phyloP scores from a whole-genome alignment of 2,329 filamentous ascomycete species.

The Epichloe gansuensis region DNA sequence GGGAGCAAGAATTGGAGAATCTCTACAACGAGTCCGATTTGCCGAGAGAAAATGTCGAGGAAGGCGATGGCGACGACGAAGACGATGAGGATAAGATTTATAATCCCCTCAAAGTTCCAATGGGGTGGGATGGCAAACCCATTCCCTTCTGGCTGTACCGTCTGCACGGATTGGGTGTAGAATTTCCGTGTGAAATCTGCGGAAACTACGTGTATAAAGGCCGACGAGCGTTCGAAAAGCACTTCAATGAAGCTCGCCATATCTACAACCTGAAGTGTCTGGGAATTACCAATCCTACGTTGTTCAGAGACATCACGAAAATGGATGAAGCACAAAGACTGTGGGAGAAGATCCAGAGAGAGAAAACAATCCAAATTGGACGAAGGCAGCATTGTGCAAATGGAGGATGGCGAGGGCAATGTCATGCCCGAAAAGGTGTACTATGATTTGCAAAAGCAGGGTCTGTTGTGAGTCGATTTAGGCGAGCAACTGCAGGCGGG shows the following conservation, averaged over 20 bases:
- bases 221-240: constrained; percentile 89
- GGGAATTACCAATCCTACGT: constrained; percentile 78
- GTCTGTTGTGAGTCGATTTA: constrained; percentile 47
- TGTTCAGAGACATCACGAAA: constrained; percentile 87
- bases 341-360: constrained; percentile 86
- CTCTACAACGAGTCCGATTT: constrained; percentile 43
- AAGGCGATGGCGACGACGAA: constrained; percentile 56
- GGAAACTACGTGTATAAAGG: constrained; percentile 99
- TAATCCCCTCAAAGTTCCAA: constrained; percentile 88
- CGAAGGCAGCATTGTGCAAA: constrained; percentile 82
- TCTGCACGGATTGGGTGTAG: constrained; percentile 84
- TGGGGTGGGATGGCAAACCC: constrained; percentile 97
- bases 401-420: constrained; percentile 96
- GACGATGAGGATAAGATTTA: constrained; percentile 83
- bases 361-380: constrained; percentile 66
- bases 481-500: not conserved
- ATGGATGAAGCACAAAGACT: constrained; percentile 82
- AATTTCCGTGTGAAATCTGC: constrained; percentile 92
- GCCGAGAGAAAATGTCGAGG: constrained; percentile 28
- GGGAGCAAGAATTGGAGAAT: constrained; percentile 85
- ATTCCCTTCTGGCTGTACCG: constrained; percentile 99
- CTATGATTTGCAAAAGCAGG: constrained; percentile 86
- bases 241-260: constrained; percentile 89
- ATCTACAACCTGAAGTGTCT: constrained; percentile 89
- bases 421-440: constrained; percentile 99